Base-by-base conservation (phyloP, 177 flowering plant genomes). In the Vitis hybrid region DNA sequence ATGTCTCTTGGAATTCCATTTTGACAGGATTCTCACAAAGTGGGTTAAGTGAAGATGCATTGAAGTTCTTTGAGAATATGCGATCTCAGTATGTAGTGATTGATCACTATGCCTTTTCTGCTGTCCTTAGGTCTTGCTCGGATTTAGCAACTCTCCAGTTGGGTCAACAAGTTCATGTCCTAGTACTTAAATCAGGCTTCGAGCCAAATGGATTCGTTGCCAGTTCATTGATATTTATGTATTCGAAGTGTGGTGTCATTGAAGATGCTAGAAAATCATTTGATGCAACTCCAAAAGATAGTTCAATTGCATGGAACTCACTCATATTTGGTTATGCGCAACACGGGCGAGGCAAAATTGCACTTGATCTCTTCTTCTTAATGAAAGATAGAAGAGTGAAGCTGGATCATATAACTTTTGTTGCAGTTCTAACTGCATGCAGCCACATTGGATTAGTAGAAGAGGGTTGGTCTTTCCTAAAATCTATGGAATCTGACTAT, bases 261-360 rank as follows among this genome's bases (percentile, higher is more conserved):
- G 93, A 88, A 63, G 91, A 88, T 81, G 92, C 98, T 56, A 72
- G 80, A 65, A 82, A 74, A 70, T 80, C 86, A 12, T 93, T 91
- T 76, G 86, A 85, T 52, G 84, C 55, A 23, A 77, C 86, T 21
- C 60, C 70, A 12, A 82, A 81, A 74, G 83, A 81, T 50, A 80
- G 76, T 74, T 60, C 97, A 17, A 79, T 91, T 56, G 75, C 85
- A 64, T 93, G 98, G 98, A 93, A 89, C 71, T 84, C 91, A 0
- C 80, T 91, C 23, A 86, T 93, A 55, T 90, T 91, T 78, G 94
- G 86, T 32, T 85, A 89, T 79, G 97, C 96, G 32, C 97, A 94
- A 74, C 88, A 94, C 74, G 98, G 98, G 52, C 89, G 79, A 78
- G 96, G 96, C 13, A 69, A 79, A 61, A 55, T 68, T 55, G 86